phyloP scores from a whole-genome alignment of 495 filamentous ascomycete species.

The Friedmanniomyces endolithicus region DNA sequence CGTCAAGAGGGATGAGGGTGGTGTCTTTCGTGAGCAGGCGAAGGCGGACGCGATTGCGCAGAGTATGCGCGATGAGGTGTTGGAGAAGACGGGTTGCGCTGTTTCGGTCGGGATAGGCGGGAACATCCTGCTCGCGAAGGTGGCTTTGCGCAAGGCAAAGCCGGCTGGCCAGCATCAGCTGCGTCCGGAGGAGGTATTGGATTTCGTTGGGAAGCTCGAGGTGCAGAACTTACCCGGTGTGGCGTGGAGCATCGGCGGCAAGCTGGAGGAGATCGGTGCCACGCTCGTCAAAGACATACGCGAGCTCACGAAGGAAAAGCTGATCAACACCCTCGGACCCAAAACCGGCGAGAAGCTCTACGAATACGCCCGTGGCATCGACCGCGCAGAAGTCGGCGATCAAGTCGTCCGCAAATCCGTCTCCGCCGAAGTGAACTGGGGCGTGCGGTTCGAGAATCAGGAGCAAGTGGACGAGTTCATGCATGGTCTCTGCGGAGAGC shows the following conservation, averaged over 20 bases:
- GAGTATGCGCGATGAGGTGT: constrained; percentile 52
- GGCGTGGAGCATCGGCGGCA: constrained; percentile 69
- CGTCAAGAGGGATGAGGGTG: constrained; percentile 53
- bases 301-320: constrained; percentile 56
- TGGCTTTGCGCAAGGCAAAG: constrained; percentile 84
- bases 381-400: constrained; percentile 73
- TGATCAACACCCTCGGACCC: constrained; percentile 62
- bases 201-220: constrained; percentile 60
- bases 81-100: constrained; percentile 62
- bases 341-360: constrained; percentile 88
- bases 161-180: constrained; percentile 87
- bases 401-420: constrained; percentile 74
- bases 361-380: constrained; percentile 84
- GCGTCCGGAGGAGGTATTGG: constrained; percentile 61
- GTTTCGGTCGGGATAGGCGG: constrained; percentile 91
- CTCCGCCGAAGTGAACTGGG: constrained; percentile 96
- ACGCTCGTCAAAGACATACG: constrained; percentile 73
- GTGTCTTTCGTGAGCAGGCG: constrained; percentile 67
- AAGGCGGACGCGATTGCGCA: constrained; percentile 65
- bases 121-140: constrained; percentile 81
- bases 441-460: constrained; percentile 82
- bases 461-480: constrained; percentile 86
- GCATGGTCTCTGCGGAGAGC: constrained; percentile 64
- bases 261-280: constrained; percentile 75
- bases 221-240: constrained; percentile 80